Evolutionary conservation across 768 basidiomycete genomes (phyloP).

Genomic region (Mycena rosella): DNA sequence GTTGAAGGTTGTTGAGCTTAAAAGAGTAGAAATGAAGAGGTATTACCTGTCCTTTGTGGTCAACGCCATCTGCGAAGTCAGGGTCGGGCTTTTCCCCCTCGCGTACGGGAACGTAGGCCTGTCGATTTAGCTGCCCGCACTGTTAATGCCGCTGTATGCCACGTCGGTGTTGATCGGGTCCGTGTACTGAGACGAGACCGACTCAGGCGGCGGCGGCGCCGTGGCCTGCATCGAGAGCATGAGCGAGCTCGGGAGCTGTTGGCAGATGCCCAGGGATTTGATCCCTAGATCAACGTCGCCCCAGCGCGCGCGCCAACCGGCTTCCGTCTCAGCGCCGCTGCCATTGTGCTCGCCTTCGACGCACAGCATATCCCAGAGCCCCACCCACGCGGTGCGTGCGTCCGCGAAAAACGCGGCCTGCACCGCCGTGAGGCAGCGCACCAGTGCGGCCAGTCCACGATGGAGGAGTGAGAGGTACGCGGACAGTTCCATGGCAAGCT

Average conservation of each 20-base stretch:
- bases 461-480: conserved; percentile 69
- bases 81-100: conserved; percentile 26
- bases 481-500: conserved; percentile 80
- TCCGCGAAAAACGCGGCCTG: conserved; percentile 73
- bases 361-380: conserved; percentile 87
- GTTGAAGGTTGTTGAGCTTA: no score
- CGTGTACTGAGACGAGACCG: conserved; percentile 14
- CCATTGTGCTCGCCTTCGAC: conserved; percentile 79
- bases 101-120: conserved; percentile 14
- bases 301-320: conserved; percentile 80
- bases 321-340: conserved; percentile 75
- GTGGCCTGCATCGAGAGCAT: neutral
- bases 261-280: conserved; percentile 49
- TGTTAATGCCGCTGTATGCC: neutral
- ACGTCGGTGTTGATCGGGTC: conserved; percentile 16
- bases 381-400: conserved; percentile 75
- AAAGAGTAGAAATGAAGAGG: no score
- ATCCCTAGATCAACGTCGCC: conserved; percentile 70
- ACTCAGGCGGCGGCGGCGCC: conserved; percentile 31
- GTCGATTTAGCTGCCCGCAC: no score
- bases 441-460: conserved; percentile 66
- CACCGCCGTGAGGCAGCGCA: conserved; percentile 64
- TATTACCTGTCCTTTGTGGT: conserved; percentile 20
- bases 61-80: conserved; percentile 16
- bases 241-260: conserved; percentile 31